Conservation (phyloP, 225 moss, liverwort and hornwort genomes). For the Sphagnum tenellum region DNA sequence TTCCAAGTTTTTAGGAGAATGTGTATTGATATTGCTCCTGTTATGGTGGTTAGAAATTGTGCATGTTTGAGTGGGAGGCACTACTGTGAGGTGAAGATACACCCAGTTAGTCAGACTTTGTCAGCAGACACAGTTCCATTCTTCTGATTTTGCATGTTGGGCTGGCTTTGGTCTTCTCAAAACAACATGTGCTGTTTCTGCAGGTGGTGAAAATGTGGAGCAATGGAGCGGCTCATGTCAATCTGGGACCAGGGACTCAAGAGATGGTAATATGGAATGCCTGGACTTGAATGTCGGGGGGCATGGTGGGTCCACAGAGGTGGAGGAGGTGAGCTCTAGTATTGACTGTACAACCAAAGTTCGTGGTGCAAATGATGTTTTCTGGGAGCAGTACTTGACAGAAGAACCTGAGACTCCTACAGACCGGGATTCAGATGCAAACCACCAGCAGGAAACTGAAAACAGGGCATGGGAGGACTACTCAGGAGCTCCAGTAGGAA, state of each 20-base stretch:
- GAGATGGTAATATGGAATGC: constrained; percentile 33
- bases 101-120: too few relatives aligned
- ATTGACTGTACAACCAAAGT: constrained; percentile 26
- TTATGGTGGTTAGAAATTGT: too few relatives aligned
- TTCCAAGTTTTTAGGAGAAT: too few relatives aligned
- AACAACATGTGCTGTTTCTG: too few relatives aligned
- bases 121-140: too few relatives aligned
- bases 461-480: constrained; percentile 3
- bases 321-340: constrained; percentile 39
- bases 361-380: constrained; percentile 63
- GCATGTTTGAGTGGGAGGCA: too few relatives aligned
- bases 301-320: constrained; percentile 26
- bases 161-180: too few relatives aligned
- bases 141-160: too few relatives aligned
- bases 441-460: too few relatives aligned
- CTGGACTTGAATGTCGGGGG: constrained; percentile 29
- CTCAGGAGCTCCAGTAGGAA: too few relatives aligned
- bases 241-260: constrained; percentile 15
- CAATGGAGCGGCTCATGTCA: constrained; percentile 20
- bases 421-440: constrained; percentile 25
- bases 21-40: too few relatives aligned
- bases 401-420: constrained; percentile 30
- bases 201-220: constrained; percentile 29
- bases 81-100: too few relatives aligned
- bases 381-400: constrained; percentile 84